A percentile compares a stretch with the other conserved stretches of the same genome.
These are phyloP conservation scores for Aspergillus bombycis DNA, from an alignment of 2,329 filamentous ascomycete species.

Conservation along the genomic window DNA sequence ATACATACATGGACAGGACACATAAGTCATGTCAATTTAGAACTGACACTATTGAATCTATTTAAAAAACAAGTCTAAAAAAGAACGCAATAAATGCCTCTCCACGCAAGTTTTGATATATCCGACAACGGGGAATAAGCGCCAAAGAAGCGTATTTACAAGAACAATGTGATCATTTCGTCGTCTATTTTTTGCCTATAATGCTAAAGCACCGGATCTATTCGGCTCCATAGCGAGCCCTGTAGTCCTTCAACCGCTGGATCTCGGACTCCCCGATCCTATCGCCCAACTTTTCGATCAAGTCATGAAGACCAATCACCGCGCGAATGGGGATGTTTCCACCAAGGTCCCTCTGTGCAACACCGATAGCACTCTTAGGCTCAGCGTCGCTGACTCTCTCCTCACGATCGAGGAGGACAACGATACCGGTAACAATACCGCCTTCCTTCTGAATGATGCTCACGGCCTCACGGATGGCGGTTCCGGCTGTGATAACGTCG, in stretches of 20 bases:
- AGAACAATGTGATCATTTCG: constrained; percentile 27
- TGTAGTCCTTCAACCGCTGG: constrained; percentile 73
- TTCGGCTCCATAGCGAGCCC: constrained; percentile 49
- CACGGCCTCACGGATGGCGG: constrained; percentile 89
- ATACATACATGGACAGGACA: not conserved
- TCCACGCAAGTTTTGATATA: not conserved
- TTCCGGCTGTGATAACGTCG: constrained; percentile 95
- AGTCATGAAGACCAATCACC: constrained; percentile 73
- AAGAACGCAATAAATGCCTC: not conserved
- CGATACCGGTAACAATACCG: constrained; percentile 80
- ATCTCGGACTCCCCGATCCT: constrained; percentile 66
- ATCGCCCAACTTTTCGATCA: constrained; percentile 69
- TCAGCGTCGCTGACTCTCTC: constrained; percentile 63
- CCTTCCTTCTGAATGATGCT: constrained; percentile 85
- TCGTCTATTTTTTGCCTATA: constrained; percentile 27
- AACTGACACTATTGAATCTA: not conserved
- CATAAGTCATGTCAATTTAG: not conserved
- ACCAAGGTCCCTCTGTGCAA: constrained; percentile 79
- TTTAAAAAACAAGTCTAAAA: no score
- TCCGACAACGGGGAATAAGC: not conserved
- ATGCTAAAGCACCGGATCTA: constrained; percentile 21
- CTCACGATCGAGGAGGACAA: constrained; percentile 70
- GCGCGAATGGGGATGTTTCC: constrained; percentile 73
- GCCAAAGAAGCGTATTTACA: not conserved
- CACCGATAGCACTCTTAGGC: constrained; percentile 77